Base-by-base conservation (phyloP, 1,284 basidiomycete species). In the Vanrija sp. region DNA sequence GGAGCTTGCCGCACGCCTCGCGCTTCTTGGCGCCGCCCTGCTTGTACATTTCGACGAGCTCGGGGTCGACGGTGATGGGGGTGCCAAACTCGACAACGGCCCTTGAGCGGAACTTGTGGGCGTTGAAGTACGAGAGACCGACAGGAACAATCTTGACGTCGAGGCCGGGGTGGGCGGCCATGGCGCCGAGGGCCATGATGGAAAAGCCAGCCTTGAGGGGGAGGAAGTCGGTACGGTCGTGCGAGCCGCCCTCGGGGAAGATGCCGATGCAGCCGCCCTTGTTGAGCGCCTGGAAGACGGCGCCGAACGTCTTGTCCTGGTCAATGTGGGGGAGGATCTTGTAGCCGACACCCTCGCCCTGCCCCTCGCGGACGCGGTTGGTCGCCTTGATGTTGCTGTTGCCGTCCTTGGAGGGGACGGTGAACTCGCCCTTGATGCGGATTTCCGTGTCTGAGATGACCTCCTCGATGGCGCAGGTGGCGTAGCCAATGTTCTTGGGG, bases 61-160 rank as follows among this genome's bases (percentile, higher is more conserved):
- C 90, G 9, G 78, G 72, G 19, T 94, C 92, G 26, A 98, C 91
- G 65, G 92, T 88, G 63, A 98, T 81, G 12, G 95, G 91, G 4
- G 85, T 80, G 12, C 96, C 96, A 73, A 98, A 99, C 73, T 99
- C 96, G 57, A 98, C 88, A 21, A 99, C 96, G 9, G 91, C 94
- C 55, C 94, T 84, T 16, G 91, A 95, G 47, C 94, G 86, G 80
- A 97, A 98, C 60, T 88, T 86, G 77, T 97, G 89, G 0, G 94
- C 86, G 77, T 97, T 93, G 77, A 98, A 98, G 73, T 98, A 98
- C 9, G 89, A 91, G 38, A 98, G 79, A 15, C 94, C 94, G 60
- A 95, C 92, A 25, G 94, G 94, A 8, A 97, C 90, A 59, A 97
- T 90, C 74, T 90, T 90, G 66, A 97, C 91, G 64, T 86, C 85